Evolutionary conservation across 148 eudicot genomes (phyloP).

Genomic region (Vaccinium darrowii): DNA sequence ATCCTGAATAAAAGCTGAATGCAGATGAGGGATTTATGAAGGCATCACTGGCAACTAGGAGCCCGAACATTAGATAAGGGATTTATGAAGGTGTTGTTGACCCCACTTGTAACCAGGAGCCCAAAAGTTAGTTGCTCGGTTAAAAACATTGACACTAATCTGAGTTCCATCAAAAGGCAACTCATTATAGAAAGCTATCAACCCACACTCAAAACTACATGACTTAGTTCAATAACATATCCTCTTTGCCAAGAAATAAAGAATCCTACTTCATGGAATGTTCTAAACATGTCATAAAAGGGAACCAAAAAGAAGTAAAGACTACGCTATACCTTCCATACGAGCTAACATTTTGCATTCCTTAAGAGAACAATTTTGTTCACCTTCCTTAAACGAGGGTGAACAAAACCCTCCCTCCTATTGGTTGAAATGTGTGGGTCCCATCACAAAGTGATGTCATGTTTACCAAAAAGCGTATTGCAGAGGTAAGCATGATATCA

Average conservation of each 20-base stretch:
- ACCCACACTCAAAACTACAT: background rate
- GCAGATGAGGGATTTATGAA: background rate
- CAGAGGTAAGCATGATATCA: no score
- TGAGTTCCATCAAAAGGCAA: background rate
- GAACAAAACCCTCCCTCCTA: no score
- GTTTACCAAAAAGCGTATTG: no score
- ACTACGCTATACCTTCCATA: background rate
- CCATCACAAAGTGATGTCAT: no score
- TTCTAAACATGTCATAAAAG: background rate
- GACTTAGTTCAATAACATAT: background rate
- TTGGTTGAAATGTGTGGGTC: no score
- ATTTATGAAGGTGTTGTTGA: background rate
- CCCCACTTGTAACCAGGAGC: background rate
- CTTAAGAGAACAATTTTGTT: no score
- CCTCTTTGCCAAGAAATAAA: background rate
- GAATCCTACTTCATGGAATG: background rate
- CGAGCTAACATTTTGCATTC: background rate
- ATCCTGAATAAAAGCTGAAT: background rate
- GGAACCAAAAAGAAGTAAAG: background rate
- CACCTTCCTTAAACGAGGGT: no score
- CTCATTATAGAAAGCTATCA: background rate
- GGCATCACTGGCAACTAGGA: background rate
- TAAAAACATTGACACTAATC: background rate
- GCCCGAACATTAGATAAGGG: background rate
- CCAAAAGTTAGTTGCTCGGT: background rate